These are phyloP conservation scores for Glaciozyma martinii DNA, from an alignment of 768 basidiomycete genomes.

Conservation along the genomic window DNA sequence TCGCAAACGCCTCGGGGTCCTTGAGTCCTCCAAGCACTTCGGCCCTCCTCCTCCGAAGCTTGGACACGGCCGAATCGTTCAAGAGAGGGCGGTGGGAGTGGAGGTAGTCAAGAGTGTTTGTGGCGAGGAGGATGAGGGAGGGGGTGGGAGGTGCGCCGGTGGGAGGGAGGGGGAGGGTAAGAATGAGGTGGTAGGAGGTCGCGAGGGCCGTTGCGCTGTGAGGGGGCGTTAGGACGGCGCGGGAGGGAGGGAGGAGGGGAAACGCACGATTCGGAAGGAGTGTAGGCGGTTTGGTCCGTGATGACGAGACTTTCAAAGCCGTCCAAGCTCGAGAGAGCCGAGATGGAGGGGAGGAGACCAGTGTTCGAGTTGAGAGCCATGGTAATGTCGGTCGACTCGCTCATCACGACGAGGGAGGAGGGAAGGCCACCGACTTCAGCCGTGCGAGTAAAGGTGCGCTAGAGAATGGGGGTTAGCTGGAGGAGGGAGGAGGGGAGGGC, in stretches of 20 bases:
- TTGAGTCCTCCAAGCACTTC: neutral
- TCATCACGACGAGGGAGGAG: slow-evolving; percentile 15
- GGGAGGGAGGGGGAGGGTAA: slow-evolving; percentile 18
- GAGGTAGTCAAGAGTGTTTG: slow-evolving; percentile 24
- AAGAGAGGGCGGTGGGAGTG: slow-evolving; percentile 12
- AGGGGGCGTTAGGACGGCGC: neutral
- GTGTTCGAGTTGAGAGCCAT: slow-evolving; percentile 13
- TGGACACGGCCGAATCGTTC: slow-evolving; percentile 1
- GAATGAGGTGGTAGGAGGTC: slow-evolving; percentile 9
- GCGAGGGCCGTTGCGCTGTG: slow-evolving; percentile 2
- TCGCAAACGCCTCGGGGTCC: neutral
- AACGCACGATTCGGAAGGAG: slow-evolving; percentile 3
- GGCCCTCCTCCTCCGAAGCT: slow-evolving; percentile 4
- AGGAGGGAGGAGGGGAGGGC: neutral
- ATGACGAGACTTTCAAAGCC: slow-evolving; percentile 20
- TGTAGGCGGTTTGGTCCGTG: slow-evolving; percentile 10
- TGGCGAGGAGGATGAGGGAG: slow-evolving; percentile 9
- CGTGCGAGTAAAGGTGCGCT: slow-evolving; percentile 21
- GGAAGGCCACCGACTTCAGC: slow-evolving; percentile 9
- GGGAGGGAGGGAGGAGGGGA: neutral
- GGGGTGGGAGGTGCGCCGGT: neutral
- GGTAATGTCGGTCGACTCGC: slow-evolving; percentile 23
- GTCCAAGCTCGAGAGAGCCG: neutral
- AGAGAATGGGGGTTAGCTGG: neutral
- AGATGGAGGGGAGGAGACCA: slow-evolving; percentile 4